Base-by-base conservation (phyloP, 140 eudicot genomes). In the Erigeron philadelphicus region DNA sequence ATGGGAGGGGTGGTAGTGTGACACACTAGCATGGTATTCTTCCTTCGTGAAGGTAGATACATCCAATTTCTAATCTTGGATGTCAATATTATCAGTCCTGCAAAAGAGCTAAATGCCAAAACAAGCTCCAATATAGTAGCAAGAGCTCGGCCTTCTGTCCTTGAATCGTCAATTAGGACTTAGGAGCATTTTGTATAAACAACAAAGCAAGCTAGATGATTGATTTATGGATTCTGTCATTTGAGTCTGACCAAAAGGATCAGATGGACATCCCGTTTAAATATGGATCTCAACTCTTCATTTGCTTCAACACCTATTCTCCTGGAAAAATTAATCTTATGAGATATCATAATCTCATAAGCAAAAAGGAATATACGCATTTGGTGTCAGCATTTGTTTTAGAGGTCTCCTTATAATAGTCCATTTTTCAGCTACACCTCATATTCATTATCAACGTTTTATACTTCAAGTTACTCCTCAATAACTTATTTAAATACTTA, bases 291-390 rank as follows among this genome's bases (percentile, higher is more conserved):
- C 65, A 90, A 79, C 79, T 90, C 96, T 72, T 88, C 90, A 13
- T 87, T 90, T 10, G 97, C 97, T 78, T 88, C 97, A 18, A 88
- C 64, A 3, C 97, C 97, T 71, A 90, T 90, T 76, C 95, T 87
- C 88, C 97, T 90, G 89, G 49, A 66, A 73, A 47, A 3, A 64
- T 71, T 13, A 71, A 64, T 55, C 31, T 17, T 15, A 45, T 73
- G 68, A 67, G 70, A 60, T 61, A 15, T 21, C 6, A 6, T 54
- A 25, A 64, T 23, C 25, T 40, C 42, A 42, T 31, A 53, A 15
- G 65, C 25, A 62, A 62, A 54, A 19, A 16, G 8, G 38, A 8
- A 13, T 49, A 1, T 46, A 31, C 49, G 16, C 17, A 52, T 65
- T 31, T 31, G 38, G 38, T 31, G 5, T 64, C 17, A 16, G 19